phyloP scores from a whole-genome alignment of 768 basidiomycete genomes.

The Boletus huronensis region DNA sequence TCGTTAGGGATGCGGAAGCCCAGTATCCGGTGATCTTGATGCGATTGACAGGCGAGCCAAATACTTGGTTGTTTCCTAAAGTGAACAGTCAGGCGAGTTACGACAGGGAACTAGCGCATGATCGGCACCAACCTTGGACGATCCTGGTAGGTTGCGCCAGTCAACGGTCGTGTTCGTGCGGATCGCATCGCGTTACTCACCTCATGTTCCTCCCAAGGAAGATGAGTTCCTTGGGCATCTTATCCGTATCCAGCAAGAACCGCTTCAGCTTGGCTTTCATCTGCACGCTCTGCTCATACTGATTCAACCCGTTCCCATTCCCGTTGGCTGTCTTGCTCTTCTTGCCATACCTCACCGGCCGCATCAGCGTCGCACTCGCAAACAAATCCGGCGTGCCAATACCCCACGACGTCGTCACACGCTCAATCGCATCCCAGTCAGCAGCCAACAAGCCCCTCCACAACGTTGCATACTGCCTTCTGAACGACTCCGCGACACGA shows the following conservation, averaged over 20 bases:
- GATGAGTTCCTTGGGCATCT: constrained; percentile 72
- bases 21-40: constrained; percentile 86
- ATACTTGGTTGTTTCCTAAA: constrained; percentile 72
- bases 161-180: neutral
- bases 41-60: constrained; percentile 85
- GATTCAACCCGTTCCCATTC: constrained; percentile 37
- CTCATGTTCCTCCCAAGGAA: constrained; percentile 79
- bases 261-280: constrained; percentile 66
- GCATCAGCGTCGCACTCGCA: constrained; percentile 70
- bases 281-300: constrained; percentile 64
- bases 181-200: constrained; percentile 25
- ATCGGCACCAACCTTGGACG: constrained; percentile 33
- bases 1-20: constrained; percentile 66
- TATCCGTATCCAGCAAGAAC: constrained; percentile 71
- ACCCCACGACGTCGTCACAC: constrained; percentile 59
- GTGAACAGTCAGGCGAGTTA: neutral
- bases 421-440: constrained; percentile 51
- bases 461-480: constrained; percentile 69
- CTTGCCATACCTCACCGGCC: constrained; percentile 45
- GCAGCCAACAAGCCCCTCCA: constrained; percentile 66
- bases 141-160: constrained; percentile 20
- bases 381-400: constrained; percentile 68
- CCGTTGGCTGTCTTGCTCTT: neutral
- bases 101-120: neutral
- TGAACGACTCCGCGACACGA: constrained; percentile 60